Evolutionary conservation across 2,329 filamentous ascomycete genomes (phyloP).

Genomic region (Botrytis squamosa): DNA sequence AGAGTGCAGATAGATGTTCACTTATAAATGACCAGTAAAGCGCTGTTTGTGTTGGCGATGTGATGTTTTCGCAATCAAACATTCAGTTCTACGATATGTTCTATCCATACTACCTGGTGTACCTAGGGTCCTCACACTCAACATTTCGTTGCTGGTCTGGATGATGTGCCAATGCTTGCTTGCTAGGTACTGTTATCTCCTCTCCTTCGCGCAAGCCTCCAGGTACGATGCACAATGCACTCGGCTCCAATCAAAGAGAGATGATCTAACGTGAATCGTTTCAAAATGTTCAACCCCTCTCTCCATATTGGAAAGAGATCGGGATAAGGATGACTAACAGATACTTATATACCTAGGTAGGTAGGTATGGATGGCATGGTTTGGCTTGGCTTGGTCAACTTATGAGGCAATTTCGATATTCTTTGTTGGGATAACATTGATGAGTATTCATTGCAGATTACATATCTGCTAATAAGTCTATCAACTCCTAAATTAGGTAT

Average conservation of each 20-base stretch:
- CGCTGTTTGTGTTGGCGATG: not conserved
- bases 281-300: conserved; percentile 2
- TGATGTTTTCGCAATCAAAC: not conserved
- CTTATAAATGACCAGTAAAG: not conserved
- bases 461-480: not conserved
- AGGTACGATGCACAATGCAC: conserved; percentile 7
- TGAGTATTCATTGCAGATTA: not conserved
- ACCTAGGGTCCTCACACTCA: not conserved
- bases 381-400: not conserved
- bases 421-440: not conserved
- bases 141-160: not conserved
- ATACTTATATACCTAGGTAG: not conserved
- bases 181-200: not conserved
- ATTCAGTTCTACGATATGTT: not conserved
- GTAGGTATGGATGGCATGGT: not conserved
- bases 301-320: not conserved
- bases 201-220: not conserved
- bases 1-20: not conserved
- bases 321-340: not conserved
- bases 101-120: not conserved
- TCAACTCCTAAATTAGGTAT: no score
- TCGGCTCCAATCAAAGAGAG: not conserved
- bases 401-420: not conserved
- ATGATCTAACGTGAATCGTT: conserved; percentile 2
- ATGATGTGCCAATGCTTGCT: not conserved